phyloP scores from a whole-genome alignment of 2,329 filamentous ascomycete species.

The Dactylellina sp. region DNA sequence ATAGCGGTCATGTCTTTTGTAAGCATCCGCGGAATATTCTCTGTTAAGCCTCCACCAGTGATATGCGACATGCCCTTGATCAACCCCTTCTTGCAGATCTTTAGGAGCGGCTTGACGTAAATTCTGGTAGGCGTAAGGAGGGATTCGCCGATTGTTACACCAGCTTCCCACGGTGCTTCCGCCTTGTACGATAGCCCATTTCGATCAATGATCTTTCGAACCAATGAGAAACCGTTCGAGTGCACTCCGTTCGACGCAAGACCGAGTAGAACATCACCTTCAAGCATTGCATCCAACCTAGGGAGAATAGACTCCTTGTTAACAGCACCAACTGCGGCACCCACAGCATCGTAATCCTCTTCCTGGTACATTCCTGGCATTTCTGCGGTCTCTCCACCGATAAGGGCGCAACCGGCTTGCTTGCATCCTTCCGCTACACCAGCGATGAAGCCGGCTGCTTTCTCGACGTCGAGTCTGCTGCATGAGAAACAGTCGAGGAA shows the following conservation, averaged over 20 bases:
- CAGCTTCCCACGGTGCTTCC: conserved; percentile 78
- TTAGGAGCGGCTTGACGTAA: conserved; percentile 85
- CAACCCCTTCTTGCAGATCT: conserved; percentile 71
- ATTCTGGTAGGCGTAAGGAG: conserved; percentile 91
- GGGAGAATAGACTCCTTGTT: conserved; percentile 76
- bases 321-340: conserved; percentile 88
- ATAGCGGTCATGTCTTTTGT: conserved; percentile 81
- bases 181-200: conserved; percentile 78
- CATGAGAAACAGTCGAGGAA: conserved; percentile 99
- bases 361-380: conserved; percentile 95
- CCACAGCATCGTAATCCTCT: conserved; percentile 92
- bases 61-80: conserved; percentile 97
- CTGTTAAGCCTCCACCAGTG: conserved; percentile 89
- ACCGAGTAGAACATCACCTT: conserved; percentile 86
- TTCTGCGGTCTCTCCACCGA: conserved; percentile 97
- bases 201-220: conserved; percentile 84
- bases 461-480: conserved; percentile 82
- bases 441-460: conserved; percentile 85
- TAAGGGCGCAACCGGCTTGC: conserved; percentile 84
- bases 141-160: conserved; percentile 75
- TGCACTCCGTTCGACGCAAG: conserved; percentile 88
- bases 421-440: conserved; percentile 90
- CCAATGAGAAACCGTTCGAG: conserved; percentile 97
- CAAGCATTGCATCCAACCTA: conserved; percentile 77
- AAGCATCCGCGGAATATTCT: conserved; percentile 95